Evolutionary conservation across 2,329 filamentous ascomycete genomes (phyloP), one percentile per base, ranked within the genome.

Genomic region (Xylaria sp.): DNA sequence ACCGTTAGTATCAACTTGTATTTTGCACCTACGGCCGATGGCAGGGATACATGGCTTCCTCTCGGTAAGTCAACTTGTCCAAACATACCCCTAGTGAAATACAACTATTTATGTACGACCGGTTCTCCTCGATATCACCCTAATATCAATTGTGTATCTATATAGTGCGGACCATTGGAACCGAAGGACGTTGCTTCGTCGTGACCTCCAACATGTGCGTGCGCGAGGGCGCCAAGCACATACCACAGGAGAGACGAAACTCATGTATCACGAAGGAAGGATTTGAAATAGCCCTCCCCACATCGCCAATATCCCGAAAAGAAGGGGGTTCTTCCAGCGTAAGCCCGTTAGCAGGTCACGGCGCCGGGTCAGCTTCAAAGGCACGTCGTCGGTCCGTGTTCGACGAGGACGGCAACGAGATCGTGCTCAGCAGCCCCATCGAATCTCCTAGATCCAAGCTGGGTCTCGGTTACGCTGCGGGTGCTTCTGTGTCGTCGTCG

Each of bases 1-100:
- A 4, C 6, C 18, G 18, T 37, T 28, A 73, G 72, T 77, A 90
- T 98, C 76, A 97, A 97, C 79, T 82, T 98, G 13, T 98, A 95
- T 81, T 88, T 98, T 1, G 94, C 94, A 0, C 95, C 95, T 0
- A 98, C 94, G 0, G 94, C 94, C 1, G 95, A 98, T 81, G 88
- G 86, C 23, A 87, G 94, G 70, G 92, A 95, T 75, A 90, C 92
- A 0, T 98, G 95, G 95, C 81, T 93, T 28, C 83, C 74, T 32
- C 73, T 76, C 9, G 73, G 71, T 72, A 70, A 1, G 67, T 50
- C 2, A 44, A n/a, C 32, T 51, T 7, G 7, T 13, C 1, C 46
- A 64, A n/a, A 18, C 23, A 32, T 23, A 48, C 18, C 34, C 89
- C 7, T n/a, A 1, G 7, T 20, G 20, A 9, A 25, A 5, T 12